A percentile compares a stretch with the other conserved stretches of the same genome.
phyloP scores from a whole-genome alignment of 257 asterid species.

The Gynochthodes officinalis region DNA sequence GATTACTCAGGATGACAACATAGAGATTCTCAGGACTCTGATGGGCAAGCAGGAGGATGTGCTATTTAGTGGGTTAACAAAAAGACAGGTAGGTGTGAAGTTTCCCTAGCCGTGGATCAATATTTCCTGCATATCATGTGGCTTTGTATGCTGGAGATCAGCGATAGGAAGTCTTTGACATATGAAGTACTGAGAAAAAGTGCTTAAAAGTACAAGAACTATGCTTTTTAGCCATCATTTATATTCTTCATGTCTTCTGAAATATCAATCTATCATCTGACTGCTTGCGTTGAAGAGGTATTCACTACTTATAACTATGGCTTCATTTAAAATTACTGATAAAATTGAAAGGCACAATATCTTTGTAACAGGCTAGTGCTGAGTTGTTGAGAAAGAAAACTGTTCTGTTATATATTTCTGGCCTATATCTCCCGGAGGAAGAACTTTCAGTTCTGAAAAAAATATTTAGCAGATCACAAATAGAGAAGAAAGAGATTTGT shows the following conservation, averaged over 20 bases:
- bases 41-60: background rate
- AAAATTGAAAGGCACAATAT: background rate
- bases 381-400: background rate
- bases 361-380: background rate
- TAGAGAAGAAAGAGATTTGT: background rate
- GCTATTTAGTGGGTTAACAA: background rate
- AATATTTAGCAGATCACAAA: background rate
- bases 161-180: background rate
- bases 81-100: background rate
- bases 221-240: background rate
- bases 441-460: slow-evolving; percentile 5
- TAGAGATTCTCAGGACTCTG: background rate
- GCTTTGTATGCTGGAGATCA: background rate
- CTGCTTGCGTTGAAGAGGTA: too few relatives aligned
- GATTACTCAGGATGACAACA: background rate
- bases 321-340: background rate
- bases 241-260: background rate
- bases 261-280: background rate
- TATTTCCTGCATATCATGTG: background rate
- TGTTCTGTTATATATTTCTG: slow-evolving; percentile 16
- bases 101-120: background rate
- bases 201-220: background rate
- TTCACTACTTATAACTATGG: too few relatives aligned
- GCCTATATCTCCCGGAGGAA: background rate
- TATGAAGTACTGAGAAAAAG: background rate